A percentile compares a stretch with the other conserved stretches of the same genome.
Conservation (phyloP, 306 rosid species). For the Luffa aegyptiaca region DNA sequence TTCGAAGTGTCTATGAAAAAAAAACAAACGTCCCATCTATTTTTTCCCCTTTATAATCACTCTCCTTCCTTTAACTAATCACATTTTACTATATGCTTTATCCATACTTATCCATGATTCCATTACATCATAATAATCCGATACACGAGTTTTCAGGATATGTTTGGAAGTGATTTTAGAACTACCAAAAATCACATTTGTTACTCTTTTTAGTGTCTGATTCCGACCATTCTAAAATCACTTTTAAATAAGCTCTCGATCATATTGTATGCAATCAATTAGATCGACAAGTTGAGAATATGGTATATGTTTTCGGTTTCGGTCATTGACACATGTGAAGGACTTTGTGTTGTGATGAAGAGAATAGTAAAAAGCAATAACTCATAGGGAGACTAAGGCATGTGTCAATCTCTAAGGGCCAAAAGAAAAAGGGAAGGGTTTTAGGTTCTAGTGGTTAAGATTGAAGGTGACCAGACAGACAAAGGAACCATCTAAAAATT, state of each 20-base stretch:
- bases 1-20: slow-evolving; percentile 5
- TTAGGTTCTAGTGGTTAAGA: slow-evolving; percentile 1
- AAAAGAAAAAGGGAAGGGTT: neutral
- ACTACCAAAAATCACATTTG: no score
- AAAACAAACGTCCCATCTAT: slow-evolving; percentile 1
- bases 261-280: no score
- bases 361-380: neutral
- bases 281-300: neutral
- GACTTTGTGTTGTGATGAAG: neutral
- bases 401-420: neutral
- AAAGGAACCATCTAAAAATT: slow-evolving; percentile 1
- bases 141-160: no score
- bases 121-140: neutral
- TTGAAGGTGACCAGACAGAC: slow-evolving; percentile 7
- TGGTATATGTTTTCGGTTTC: neutral
- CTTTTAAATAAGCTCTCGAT: no score
- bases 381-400: neutral
- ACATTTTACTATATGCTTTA: neutral
- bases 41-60: neutral
- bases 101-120: neutral
- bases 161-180: no score
- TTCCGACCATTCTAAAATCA: no score
- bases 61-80: neutral
- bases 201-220: no score
- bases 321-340: neutral